A percentile compares a stretch with the other conserved stretches of the same genome.
Conservation (phyloP, 2,329 filamentous ascomycete species). For the Eutypa lata region DNA sequence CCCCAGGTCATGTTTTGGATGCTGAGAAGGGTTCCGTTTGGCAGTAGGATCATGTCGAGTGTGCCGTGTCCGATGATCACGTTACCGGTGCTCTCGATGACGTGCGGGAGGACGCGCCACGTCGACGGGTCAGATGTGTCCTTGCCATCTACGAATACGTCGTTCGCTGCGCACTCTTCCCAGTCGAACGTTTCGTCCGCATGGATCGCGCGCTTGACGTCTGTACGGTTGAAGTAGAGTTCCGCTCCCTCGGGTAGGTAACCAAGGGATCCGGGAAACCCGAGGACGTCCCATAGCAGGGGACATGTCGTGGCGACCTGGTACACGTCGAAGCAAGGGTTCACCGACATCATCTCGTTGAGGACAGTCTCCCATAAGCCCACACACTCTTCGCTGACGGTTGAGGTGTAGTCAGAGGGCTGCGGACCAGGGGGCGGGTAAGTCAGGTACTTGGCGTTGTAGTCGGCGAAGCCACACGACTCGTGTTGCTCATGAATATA, state of each 20-base stretch:
- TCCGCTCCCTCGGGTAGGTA: conserved; percentile 62
- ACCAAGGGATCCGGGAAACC: conserved; percentile 56
- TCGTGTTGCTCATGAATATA: conserved; percentile 51
- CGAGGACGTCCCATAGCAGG: conserved; percentile 56
- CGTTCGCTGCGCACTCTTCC: conserved; percentile 18
- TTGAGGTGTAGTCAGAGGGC: conserved; percentile 42
- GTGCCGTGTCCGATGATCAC: conserved; percentile 72
- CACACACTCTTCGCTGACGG: conserved; percentile 46
- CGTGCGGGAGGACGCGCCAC: conserved; percentile 59
- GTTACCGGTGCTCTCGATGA: conserved; percentile 70
- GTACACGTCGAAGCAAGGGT: conserved; percentile 72
- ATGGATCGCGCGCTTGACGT: conserved; percentile 68
- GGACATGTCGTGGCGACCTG: conserved; percentile 66
- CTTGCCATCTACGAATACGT: conserved; percentile 34
- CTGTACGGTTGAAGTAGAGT: conserved; percentile 68
- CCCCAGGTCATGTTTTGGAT: conserved; percentile 84
- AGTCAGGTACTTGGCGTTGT: conserved; percentile 51
- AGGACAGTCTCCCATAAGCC: conserved; percentile 52
- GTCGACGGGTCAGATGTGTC: conserved; percentile 55
- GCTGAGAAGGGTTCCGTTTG: conserved; percentile 66
- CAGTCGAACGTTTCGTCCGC: conserved; percentile 44
- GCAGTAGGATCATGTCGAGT: conserved; percentile 65
- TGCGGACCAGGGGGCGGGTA: conserved; percentile 61
- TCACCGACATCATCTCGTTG: conserved; percentile 44
- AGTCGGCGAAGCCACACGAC: conserved; percentile 56